These are phyloP conservation scores for Hymenoscyphus infarciens DNA, from an alignment of 2,329 filamentous ascomycete genomes.

Conservation along the genomic window DNA sequence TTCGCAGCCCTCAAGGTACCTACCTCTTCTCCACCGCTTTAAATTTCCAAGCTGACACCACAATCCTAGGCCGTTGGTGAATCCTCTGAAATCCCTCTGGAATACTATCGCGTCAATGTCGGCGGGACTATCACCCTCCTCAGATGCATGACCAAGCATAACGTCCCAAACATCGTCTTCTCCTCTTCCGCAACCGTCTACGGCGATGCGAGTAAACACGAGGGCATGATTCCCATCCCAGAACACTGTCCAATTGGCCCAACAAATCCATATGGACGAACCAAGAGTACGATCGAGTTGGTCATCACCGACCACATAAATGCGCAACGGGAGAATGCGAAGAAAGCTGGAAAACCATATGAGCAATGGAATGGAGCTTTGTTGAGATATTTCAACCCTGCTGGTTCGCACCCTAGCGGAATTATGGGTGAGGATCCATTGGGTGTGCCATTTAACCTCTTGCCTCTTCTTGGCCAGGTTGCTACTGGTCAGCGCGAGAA, in stretches of 20 bases:
- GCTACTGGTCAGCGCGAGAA: slow-evolving; percentile 94
- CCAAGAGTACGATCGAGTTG: slow-evolving; percentile 86
- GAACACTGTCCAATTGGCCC: slow-evolving; percentile 94
- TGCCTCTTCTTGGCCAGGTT: slow-evolving; percentile 91
- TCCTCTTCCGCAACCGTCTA: slow-evolving; percentile 98
- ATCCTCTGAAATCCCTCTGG: slow-evolving; percentile 86
- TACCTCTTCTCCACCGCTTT: slow-evolving; percentile 37
- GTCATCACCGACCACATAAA: slow-evolving; percentile 90
- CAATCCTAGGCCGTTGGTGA: slow-evolving; percentile 79
- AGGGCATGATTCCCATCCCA: slow-evolving; percentile 98
- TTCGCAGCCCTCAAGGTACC: slow-evolving; percentile 92
- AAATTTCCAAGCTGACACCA: slow-evolving; percentile 16
- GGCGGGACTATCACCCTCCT: slow-evolving; percentile 86
- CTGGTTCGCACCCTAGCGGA: slow-evolving; percentile 87
- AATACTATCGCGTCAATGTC: slow-evolving; percentile 98
- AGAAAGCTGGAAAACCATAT: slow-evolving; percentile 73
- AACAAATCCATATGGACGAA: slow-evolving; percentile 97
- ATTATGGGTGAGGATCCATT: slow-evolving; percentile 98
- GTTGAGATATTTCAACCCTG: slow-evolving; percentile 96
- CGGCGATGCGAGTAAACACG: slow-evolving; percentile 92
- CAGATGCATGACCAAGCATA: slow-evolving; percentile 80
- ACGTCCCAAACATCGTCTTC: slow-evolving; percentile 96
- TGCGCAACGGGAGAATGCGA: slow-evolving; percentile 76
- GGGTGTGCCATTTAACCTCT: slow-evolving; percentile 91
- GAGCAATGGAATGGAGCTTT: slow-evolving; percentile 91